These are phyloP conservation scores for Volutella citrinella DNA, from an alignment of 2,329 filamentous ascomycete genomes.

Conservation along the genomic window DNA sequence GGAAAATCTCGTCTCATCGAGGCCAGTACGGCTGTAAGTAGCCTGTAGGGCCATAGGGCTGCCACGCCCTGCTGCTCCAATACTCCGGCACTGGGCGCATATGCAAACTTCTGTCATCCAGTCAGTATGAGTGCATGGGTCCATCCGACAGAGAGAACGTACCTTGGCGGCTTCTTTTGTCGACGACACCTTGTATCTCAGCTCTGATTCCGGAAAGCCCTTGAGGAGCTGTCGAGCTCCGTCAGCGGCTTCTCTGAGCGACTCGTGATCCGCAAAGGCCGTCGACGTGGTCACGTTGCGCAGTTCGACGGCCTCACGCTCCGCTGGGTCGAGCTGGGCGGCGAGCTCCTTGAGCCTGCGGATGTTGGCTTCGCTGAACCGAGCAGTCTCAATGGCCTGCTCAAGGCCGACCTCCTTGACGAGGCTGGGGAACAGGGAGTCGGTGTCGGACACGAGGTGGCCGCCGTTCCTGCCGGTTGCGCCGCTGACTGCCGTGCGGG, in stretches of 20 bases:
- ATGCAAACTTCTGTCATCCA: conserved; percentile 3
- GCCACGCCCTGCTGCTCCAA: conserved; percentile 39
- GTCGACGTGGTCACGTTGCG: conserved; percentile 8
- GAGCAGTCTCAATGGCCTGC: conserved; percentile 38
- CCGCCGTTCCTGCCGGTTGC: conserved; percentile 31
- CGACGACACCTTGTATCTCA: conserved; percentile 9
- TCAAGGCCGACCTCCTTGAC: conserved; percentile 28
- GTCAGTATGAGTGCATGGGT: not conserved
- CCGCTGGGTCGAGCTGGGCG: conserved; percentile 2
- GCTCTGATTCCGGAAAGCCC: conserved; percentile 8
- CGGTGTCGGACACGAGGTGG: conserved; percentile 29
- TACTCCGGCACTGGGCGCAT: conserved; percentile 20
- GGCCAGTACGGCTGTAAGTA: conserved; percentile 40
- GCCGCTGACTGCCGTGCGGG: conserved; percentile 24
- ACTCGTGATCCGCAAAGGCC: conserved; percentile 7
- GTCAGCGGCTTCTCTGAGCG: conserved; percentile 6
- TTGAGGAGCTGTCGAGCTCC: conserved; percentile 4
- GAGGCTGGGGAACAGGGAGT: conserved; percentile 35
- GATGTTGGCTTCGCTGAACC: conserved; percentile 33
- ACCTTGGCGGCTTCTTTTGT: conserved; percentile 4
- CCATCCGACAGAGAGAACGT: conserved; percentile 12
- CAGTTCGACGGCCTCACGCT: conserved; percentile 11
- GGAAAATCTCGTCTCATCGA: conserved; percentile 30
- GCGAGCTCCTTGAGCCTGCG: conserved; percentile 9
- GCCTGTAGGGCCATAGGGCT: conserved; percentile 46